Base-by-base conservation (phyloP, 1,284 basidiomycete species). In the Ustilago crameri region DNA sequence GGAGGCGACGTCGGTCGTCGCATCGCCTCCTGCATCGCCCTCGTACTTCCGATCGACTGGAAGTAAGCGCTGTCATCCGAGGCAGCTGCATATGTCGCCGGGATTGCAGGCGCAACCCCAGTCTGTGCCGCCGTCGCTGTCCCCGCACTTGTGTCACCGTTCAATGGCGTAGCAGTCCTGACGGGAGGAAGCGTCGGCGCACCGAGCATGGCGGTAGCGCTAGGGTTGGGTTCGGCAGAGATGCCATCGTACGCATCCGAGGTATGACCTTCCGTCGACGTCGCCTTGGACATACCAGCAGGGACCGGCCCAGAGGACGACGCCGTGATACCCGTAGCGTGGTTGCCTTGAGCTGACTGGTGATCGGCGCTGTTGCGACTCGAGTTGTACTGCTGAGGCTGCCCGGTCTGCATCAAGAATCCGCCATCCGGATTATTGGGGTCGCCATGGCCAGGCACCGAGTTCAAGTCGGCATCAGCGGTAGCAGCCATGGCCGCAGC, bases 1-100 rank as follows among this genome's bases (percentile, higher is more conserved):
- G 41, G 10, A 3, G 75, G 69, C 15, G 78, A 76, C 7, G 45
- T 70, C 10, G 76, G 68, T 9, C 71, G 49, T 9, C 78, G 64
- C 14, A 74, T 60, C 8, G 78, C 69, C 41, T 76, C 75, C 40
- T 79, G 78, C 50, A 68, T 57, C 1, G 78, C 78, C 15, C 78
- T 62, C 10, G 76, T 78, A 41, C 67, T 67, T 34, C 76, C 76
- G 37, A 78, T 70, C 20, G 71, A 66, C 32, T 74, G 73, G 55
- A 75, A 77, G 56, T 80, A 80, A 22, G 62, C 65, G 5, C 55
- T 56, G 35, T 75, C 73, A 24, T 75, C 71, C n/a, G n/a, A n/a
- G 3, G 60, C 47, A 0, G 53, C 48, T 3, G 40, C n/a, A 26
- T 74, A 58, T n/a, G 54, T 43, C 5, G 55, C 46, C 3, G 68